Conservation (phyloP, 129 eudicot species). For the Lactuca saligna region DNA sequence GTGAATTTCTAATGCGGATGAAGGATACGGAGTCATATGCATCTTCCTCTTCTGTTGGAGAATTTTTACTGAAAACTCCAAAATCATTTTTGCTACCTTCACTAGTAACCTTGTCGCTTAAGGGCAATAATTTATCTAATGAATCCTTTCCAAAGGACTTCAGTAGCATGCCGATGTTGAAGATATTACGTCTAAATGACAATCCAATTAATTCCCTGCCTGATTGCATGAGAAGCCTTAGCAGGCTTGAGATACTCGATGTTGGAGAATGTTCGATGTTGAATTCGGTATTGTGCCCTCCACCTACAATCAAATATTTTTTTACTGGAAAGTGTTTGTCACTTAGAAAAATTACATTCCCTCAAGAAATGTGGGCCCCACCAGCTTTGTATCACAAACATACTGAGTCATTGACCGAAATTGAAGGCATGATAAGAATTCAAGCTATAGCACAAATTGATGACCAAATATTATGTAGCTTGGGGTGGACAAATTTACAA, state of each 20-base stretch:
- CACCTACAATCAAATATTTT: constrained; percentile 1
- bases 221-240: constrained; percentile 11
- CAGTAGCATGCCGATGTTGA: constrained; percentile 20
- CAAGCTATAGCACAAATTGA: constrained; percentile 13
- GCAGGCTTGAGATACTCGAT: not conserved
- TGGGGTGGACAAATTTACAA: constrained; percentile 19
- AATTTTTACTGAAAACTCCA: too few relatives aligned
- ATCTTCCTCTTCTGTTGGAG: too few relatives aligned
- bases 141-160: constrained; percentile 23
- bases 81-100: not conserved
- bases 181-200: not conserved
- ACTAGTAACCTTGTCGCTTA: constrained; percentile 21
- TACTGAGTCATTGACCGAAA: not conserved
- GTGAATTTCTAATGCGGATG: not conserved
- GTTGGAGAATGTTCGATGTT: not conserved
- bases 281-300: constrained; percentile 15
- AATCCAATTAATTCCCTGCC: constrained; percentile 29
- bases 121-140: constrained; percentile 1
- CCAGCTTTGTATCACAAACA: not conserved
- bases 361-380: constrained; percentile 11
- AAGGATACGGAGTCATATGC: too few relatives aligned
- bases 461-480: not conserved
- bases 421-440: constrained; percentile 16
- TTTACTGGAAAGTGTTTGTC: not conserved
- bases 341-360: constrained; percentile 8